Evolutionary conservation across 2,329 filamentous ascomycete species (phyloP).

Genomic region (Colletotrichum magnum): DNA sequence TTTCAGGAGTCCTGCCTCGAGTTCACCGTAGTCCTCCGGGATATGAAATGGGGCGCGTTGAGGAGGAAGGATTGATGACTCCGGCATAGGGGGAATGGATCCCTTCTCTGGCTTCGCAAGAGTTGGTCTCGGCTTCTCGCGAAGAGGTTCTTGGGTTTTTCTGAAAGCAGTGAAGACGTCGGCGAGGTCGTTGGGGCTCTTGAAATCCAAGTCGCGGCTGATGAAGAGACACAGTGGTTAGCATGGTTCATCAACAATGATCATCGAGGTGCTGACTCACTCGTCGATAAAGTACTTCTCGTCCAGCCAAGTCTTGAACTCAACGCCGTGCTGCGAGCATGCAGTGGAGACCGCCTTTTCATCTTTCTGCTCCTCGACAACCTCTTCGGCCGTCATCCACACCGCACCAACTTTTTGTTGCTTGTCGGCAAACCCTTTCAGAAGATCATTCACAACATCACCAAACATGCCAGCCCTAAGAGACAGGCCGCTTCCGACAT

Average conservation of each 20-base stretch:
- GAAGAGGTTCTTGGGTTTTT: constrained; percentile 80
- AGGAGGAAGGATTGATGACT: constrained; percentile 62
- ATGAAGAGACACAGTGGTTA: constrained; percentile 50
- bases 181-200: constrained; percentile 72
- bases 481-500: constrained; percentile 71
- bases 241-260: constrained; percentile 28
- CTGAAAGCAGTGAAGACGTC: constrained; percentile 84
- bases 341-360: constrained; percentile 68
- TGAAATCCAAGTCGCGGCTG: constrained; percentile 77
- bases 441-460: constrained; percentile 71
- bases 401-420: constrained; percentile 70
- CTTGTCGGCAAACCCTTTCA: constrained; percentile 62
- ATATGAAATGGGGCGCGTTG: constrained; percentile 76
- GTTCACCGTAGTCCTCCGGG: constrained; percentile 65
- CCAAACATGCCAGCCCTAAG: constrained; percentile 74
- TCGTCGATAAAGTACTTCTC: constrained; percentile 87
- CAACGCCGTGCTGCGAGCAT: constrained; percentile 66
- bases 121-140: constrained; percentile 71
- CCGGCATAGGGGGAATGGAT: constrained; percentile 71
- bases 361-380: constrained; percentile 77
- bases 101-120: constrained; percentile 66
- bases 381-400: constrained; percentile 82
- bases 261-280: constrained; percentile 63
- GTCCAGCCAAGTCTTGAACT: constrained; percentile 78
- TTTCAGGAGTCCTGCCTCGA: constrained; percentile 68